Base-by-base conservation (phyloP, 768 basidiomycete species). In the Wakefieldia striispora region DNA sequence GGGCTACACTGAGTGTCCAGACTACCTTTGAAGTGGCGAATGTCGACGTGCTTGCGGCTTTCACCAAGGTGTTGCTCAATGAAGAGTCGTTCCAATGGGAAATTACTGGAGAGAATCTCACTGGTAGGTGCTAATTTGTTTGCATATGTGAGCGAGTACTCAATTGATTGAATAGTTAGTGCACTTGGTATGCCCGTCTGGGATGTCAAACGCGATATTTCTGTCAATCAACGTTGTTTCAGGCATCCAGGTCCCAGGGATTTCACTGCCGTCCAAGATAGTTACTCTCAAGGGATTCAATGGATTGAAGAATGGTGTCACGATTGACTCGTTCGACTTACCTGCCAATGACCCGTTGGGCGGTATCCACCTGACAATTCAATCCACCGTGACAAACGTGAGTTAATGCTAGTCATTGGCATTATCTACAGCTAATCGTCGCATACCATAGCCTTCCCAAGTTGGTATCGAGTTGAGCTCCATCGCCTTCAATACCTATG, bases 271-370 rank as follows among this genome's bases (percentile, higher is more conserved):
- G 3, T 68, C 75, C 35, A 85, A 86, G 70, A 70, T 64, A 7
- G 80, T 89, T 10, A 77, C 79, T 5, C 67, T 89, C 35, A 83
- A 83, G 54, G 87, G 86, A 12, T 83, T 89, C 70, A 83, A 88
- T 61, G 80, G 81, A 20, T 67, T 89, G 33, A 74, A 82, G 66
- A 73, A 72, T 36, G 82, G 81, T 12, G 84, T 89, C 17, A 67
- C 64, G 21, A 84, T 89, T 51, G 67, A 82, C 21, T 76, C 79
- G 3, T 89, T 89, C 56, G 84, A 88, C 66, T 66, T 89, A 21
- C 86, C 87, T 0, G 71, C 74, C 11, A 75, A 89, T 58, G 86
- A 88, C 56, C 84, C 85, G 1, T 77, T 75, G 10, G 87, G 86
- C 17, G 86, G 87, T 12, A 82, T 89, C 45, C 79, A 79, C 58